Evolutionary conservation across 1,284 basidiomycete species (phyloP).

Genomic region (Termitomyces sp.): DNA sequence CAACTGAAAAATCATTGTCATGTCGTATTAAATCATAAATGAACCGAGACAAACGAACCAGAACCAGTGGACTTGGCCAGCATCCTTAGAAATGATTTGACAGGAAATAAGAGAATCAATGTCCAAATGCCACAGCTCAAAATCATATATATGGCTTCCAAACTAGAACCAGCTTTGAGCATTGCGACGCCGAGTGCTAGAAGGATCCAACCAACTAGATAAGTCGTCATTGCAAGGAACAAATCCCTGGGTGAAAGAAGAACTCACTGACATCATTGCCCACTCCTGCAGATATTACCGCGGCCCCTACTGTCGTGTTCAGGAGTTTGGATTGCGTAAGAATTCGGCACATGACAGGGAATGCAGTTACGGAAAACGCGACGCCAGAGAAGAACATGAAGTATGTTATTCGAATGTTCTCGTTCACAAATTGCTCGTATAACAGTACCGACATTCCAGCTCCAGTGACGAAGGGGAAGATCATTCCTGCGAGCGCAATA

Average conservation of each 20-base stretch:
- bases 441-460: slow-evolving; percentile 77
- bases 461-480: slow-evolving; percentile 82
- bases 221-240: slow-evolving; percentile 65
- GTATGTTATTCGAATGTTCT: slow-evolving; percentile 63
- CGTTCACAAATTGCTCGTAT: slow-evolving; percentile 75
- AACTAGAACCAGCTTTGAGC: slow-evolving; percentile 72
- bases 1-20: slow-evolving; percentile 30
- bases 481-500: slow-evolving; percentile 62
- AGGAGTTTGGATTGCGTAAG: slow-evolving; percentile 78
- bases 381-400: slow-evolving; percentile 95
- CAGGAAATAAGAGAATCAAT: slow-evolving; percentile 72
- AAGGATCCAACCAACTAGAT: slow-evolving; percentile 75
- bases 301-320: slow-evolving; percentile 89
- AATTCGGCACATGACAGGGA: slow-evolving; percentile 90
- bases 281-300: slow-evolving; percentile 90
- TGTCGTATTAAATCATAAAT: neutral
- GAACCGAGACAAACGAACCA: slow-evolving; percentile 25
- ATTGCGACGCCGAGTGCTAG: slow-evolving; percentile 84
- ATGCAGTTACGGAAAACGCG: slow-evolving; percentile 90
- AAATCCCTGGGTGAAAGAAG: slow-evolving; percentile 21
- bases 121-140: slow-evolving; percentile 79
- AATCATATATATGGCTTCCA: slow-evolving; percentile 80
- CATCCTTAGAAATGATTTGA: slow-evolving; percentile 60
- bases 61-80: slow-evolving; percentile 76
- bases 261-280: slow-evolving; percentile 71